Evolutionary conservation across 2,329 filamentous ascomycete genomes (phyloP).

Genomic region (Penicillium freii): DNA sequence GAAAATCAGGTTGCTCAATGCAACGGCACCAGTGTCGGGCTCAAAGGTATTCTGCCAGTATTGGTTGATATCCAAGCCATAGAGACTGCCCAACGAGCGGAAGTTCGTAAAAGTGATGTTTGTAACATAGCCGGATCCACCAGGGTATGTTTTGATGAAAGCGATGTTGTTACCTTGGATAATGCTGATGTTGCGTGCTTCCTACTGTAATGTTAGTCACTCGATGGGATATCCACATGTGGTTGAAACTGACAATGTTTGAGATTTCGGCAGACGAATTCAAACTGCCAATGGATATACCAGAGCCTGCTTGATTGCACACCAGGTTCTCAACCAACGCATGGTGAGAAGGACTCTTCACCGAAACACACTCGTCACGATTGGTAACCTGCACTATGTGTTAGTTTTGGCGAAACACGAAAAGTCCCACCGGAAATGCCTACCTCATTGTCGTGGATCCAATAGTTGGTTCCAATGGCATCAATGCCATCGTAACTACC

Average conservation of each 20-base stretch:
- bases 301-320: constrained; percentile 40
- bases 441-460: constrained; percentile 38
- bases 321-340: constrained; percentile 37
- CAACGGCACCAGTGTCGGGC: constrained; percentile 26
- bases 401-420: neutral
- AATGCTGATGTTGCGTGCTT: constrained; percentile 37
- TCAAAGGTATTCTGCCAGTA: constrained; percentile 29
- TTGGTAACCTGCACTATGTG: constrained; percentile 31
- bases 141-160: constrained; percentile 43
- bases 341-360: constrained; percentile 40
- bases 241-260: constrained; percentile 22
- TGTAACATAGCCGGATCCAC: constrained; percentile 39
- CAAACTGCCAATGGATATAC: constrained; percentile 39
- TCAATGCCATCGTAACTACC: constrained; percentile 42
- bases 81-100: constrained; percentile 25
- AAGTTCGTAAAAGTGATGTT: constrained; percentile 36
- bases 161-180: constrained; percentile 41
- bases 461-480: constrained; percentile 38
- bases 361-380: constrained; percentile 40
- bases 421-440: neutral
- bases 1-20: constrained; percentile 26
- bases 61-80: constrained; percentile 27
- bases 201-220: constrained; percentile 12
- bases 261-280: constrained; percentile 33
- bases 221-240: neutral